These are phyloP conservation scores for Lathyrus oleraceus DNA, from an alignment of 306 rosid species.

Conservation along the genomic window DNA sequence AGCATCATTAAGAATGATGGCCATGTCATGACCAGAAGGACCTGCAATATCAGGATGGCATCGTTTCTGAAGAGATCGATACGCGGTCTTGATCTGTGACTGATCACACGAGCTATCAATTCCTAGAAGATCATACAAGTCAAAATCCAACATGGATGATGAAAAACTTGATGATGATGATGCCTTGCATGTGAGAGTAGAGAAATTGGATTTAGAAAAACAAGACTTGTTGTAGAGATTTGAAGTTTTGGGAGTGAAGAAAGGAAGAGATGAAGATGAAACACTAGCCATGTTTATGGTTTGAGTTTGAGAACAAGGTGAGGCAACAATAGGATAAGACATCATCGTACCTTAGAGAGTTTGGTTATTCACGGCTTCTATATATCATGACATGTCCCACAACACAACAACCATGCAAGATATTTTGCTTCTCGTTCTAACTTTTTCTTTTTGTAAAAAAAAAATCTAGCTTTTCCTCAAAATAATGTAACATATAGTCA, in stretches of 20 bases:
- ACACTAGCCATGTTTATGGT: constrained; percentile 38
- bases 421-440: constrained; percentile 31
- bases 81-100: constrained; percentile 66
- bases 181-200: constrained; percentile 48
- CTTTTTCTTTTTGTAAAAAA: neutral
- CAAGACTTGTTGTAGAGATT: constrained; percentile 10
- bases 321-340: constrained; percentile 38
- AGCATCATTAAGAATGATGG: constrained; percentile 84
- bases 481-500: constrained; percentile 1
- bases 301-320: constrained; percentile 31
- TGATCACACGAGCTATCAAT: constrained; percentile 66
- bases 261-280: constrained; percentile 38
- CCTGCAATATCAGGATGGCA: constrained; percentile 96
- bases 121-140: constrained; percentile 87
- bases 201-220: constrained; percentile 8
- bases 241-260: neutral
- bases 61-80: constrained; percentile 76
- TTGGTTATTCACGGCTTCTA: neutral
- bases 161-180: constrained; percentile 33
- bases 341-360: constrained; percentile 5
- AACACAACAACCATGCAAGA: constrained; percentile 25
- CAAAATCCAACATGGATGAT: constrained; percentile 49
- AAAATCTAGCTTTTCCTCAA: neutral
- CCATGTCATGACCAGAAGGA: constrained; percentile 91
- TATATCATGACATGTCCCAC: neutral